Base-by-base conservation (phyloP, 2,329 filamentous ascomycete species). In the Xylaria sp. region DNA sequence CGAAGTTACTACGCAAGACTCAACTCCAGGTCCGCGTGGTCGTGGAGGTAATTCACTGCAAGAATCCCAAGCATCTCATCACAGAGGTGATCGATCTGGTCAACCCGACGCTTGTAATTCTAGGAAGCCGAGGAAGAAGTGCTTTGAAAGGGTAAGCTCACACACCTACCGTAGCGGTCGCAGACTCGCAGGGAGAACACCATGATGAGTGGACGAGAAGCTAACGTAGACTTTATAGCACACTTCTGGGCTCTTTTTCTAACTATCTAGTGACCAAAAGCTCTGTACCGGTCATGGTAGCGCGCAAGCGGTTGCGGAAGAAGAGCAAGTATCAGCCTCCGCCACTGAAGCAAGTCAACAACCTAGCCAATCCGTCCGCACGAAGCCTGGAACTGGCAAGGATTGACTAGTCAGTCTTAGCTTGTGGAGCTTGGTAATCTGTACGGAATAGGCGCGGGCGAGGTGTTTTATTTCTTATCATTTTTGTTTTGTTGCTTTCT, bases 241-340 rank as follows among this genome's bases (percentile, higher is more conserved):
- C 97, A 19, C 87, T 99, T 62, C 82, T 99, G 35, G 94, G 94
- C 30, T 97, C 92, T 0, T 97, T 99, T 75, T 96, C 91, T 62
- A 97, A 97, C 72, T 99, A 99, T 71, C 81, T 99, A 6, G 92
- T 99, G 37, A 96, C 92, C 44, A 97, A 97, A 77, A 96, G 91
- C 64, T 96, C 91, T 2, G 92, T 96, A 13, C 94, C 94, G 0
- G 94, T 99, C 61, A 99, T 99, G 94, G 94, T 97, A 42, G 94
- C 94, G 6, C 82, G 94, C 60, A 97, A 96, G 79, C 88, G 90
- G 59, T 80, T 97, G 49, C 83, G 90, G 53, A 96, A 96, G 74
- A 90, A 95, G 76, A 87, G 85, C 72, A 92, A 93, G 72, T 89
- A 89, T 73, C 89, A 88, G 74, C 84, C 84, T 62, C 82, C 85